Evolutionary conservation across 768 basidiomycete genomes (phyloP).

Genomic region (Pulveroboletus sp.): DNA sequence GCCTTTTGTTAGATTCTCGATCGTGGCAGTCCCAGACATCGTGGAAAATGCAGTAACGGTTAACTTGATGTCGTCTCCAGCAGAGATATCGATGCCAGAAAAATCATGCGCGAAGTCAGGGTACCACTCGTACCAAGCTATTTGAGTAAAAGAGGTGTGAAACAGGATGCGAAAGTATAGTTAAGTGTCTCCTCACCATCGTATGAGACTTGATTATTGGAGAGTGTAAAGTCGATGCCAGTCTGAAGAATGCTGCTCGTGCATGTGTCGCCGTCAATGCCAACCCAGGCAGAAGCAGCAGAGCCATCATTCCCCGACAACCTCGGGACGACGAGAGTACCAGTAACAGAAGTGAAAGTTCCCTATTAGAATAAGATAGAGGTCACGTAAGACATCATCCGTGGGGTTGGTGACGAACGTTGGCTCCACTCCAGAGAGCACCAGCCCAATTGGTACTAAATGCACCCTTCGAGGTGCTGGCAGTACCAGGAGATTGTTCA

Average conservation of each 20-base stretch:
- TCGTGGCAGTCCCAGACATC: not conserved
- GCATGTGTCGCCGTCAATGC: slow-evolving; percentile 8
- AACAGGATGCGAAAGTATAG: not conserved
- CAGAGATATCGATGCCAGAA: not conserved
- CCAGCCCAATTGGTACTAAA: not conserved
- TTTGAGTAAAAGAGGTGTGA: not conserved
- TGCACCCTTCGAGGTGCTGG: not conserved
- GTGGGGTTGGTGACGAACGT: not conserved
- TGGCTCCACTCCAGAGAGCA: not conserved
- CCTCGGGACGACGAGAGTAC: not conserved
- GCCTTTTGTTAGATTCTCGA: slow-evolving; percentile 7
- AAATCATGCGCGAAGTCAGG: not conserved
- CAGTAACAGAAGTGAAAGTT: slow-evolving; percentile 1
- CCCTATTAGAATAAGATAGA: not conserved
- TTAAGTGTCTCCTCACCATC: not conserved
- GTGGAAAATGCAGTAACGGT: not conserved
- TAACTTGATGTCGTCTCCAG: slow-evolving; percentile 3
- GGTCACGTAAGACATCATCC: not conserved
- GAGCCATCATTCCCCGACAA: not conserved
- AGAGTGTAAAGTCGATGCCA: slow-evolving; percentile 1
- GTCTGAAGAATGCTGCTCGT: not conserved
- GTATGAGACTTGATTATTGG: not conserved
- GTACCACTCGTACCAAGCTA: slow-evolving; percentile 10
- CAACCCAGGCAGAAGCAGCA: slow-evolving; percentile 1
- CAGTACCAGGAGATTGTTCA: not conserved